Percentiles rank a stretch among this genome's conserved stretches.
These are phyloP conservation scores for Lagenidium sp. DNA, from an alignment of 352 stramenopile genomes.

Conservation along the genomic window DNA sequence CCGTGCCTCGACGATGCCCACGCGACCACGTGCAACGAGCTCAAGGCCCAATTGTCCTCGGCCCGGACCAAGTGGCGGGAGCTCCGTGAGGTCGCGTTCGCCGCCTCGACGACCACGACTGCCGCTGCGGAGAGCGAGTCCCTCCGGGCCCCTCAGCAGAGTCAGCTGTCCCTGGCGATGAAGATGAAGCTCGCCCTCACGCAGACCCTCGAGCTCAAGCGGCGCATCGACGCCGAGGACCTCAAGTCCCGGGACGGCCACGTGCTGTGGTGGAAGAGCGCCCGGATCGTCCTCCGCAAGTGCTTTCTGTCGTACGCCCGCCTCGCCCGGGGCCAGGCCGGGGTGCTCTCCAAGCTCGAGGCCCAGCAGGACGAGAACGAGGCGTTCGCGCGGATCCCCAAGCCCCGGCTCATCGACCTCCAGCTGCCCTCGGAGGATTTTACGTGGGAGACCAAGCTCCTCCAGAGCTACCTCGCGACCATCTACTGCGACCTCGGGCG, in stretches of 20 bases:
- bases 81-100: slow-evolving; percentile 23
- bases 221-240: slow-evolving; percentile 46
- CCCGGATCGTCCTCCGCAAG: slow-evolving; percentile 67
- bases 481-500: slow-evolving; percentile 64
- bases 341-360: slow-evolving; percentile 43
- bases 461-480: slow-evolving; percentile 60
- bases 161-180: slow-evolving; percentile 26
- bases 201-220: slow-evolving; percentile 68
- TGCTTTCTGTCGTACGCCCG: slow-evolving; percentile 67
- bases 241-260: slow-evolving; percentile 51
- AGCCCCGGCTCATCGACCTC: slow-evolving; percentile 37
- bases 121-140: not conserved
- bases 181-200: slow-evolving; percentile 65
- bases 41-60: slow-evolving; percentile 42
- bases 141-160: not conserved
- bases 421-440: slow-evolving; percentile 55
- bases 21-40: slow-evolving; percentile 31
- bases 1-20: slow-evolving; percentile 44
- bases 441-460: slow-evolving; percentile 55
- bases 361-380: slow-evolving; percentile 46
- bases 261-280: slow-evolving; percentile 54
- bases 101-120: not conserved
- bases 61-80: slow-evolving; percentile 56
- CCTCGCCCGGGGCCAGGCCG: slow-evolving; percentile 49
- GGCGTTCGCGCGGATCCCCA: slow-evolving; percentile 41